phyloP scores from a whole-genome alignment of 2,329 filamentous ascomycete species.

The Penicillium sp. region DNA sequence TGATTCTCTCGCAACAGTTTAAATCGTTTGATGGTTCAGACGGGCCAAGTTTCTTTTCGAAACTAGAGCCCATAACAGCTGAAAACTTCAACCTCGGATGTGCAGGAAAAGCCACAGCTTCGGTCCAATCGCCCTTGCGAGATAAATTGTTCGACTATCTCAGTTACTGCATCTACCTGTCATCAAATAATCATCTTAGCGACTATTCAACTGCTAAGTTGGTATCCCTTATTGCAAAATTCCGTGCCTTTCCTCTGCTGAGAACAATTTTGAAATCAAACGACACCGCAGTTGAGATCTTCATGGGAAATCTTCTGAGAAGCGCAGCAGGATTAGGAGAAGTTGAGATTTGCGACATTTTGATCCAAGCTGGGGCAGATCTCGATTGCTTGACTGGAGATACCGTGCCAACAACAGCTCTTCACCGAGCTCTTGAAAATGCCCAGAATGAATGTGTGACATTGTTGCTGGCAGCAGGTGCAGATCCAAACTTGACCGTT shows the following conservation, averaged over 20 bases:
- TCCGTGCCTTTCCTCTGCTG: slow-evolving; percentile 5
- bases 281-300: slow-evolving; percentile 17
- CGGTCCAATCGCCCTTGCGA: not conserved
- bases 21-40: slow-evolving; percentile 1
- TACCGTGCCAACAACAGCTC: slow-evolving; percentile 8
- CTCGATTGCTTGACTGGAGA: slow-evolving; percentile 8
- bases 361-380: slow-evolving; percentile 13
- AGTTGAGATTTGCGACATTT: slow-evolving; percentile 14
- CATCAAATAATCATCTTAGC: slow-evolving; percentile 19
- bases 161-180: slow-evolving; percentile 14
- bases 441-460: slow-evolving; percentile 17
- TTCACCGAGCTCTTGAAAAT: slow-evolving; percentile 8
- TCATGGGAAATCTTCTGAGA: slow-evolving; percentile 17
- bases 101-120: not conserved
- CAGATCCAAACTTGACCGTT: slow-evolving; percentile 17
- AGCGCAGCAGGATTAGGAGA: slow-evolving; percentile 19
- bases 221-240: slow-evolving; percentile 15
- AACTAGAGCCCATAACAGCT: slow-evolving; percentile 1
- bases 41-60: not conserved
- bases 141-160: not conserved
- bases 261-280: slow-evolving; percentile 15
- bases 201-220: slow-evolving; percentile 8
- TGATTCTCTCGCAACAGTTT: slow-evolving; percentile 1
- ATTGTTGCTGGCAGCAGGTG: slow-evolving; percentile 17
- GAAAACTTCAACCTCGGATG: not conserved